Conservation (phyloP, 2,329 filamentous ascomycete species). For the Colletotrichum melonis region DNA sequence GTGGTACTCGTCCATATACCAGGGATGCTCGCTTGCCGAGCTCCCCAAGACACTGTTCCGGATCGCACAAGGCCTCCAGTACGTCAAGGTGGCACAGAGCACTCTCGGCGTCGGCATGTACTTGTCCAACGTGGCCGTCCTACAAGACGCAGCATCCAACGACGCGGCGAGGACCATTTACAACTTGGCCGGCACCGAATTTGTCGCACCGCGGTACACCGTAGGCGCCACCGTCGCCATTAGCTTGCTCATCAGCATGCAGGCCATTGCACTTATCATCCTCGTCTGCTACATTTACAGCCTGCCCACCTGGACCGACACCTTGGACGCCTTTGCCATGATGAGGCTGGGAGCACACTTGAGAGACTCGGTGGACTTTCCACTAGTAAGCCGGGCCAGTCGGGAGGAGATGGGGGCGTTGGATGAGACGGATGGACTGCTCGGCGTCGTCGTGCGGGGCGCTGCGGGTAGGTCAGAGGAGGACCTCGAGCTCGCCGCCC, state of each 20-base stretch:
- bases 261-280: conserved; percentile 16
- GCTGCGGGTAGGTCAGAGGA: background rate
- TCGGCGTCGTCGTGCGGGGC: conserved; percentile 12
- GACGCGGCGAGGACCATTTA: conserved; percentile 33
- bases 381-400: conserved; percentile 2
- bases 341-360: conserved; percentile 25
- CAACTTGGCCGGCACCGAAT: conserved; percentile 22
- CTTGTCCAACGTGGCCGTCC: conserved; percentile 26
- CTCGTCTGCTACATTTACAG: conserved; percentile 34
- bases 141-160: conserved; percentile 25
- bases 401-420: background rate
- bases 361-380: background rate
- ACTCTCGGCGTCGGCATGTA: conserved; percentile 35
- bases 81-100: conserved; percentile 25
- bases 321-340: conserved; percentile 32
- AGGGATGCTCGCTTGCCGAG: conserved; percentile 19
- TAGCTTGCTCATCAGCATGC: conserved; percentile 27
- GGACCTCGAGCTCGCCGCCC: conserved; percentile 21
- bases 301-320: conserved; percentile 33
- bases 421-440: conserved; percentile 13
- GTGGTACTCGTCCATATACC: conserved; percentile 30
- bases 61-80: conserved; percentile 23
- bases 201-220: conserved; percentile 13
- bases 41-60: conserved; percentile 27
- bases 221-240: conserved; percentile 9